Evolutionary conservation across 192 early-diverging fungal genomes (phyloP).

Genomic region (Coemansia sp.): DNA sequence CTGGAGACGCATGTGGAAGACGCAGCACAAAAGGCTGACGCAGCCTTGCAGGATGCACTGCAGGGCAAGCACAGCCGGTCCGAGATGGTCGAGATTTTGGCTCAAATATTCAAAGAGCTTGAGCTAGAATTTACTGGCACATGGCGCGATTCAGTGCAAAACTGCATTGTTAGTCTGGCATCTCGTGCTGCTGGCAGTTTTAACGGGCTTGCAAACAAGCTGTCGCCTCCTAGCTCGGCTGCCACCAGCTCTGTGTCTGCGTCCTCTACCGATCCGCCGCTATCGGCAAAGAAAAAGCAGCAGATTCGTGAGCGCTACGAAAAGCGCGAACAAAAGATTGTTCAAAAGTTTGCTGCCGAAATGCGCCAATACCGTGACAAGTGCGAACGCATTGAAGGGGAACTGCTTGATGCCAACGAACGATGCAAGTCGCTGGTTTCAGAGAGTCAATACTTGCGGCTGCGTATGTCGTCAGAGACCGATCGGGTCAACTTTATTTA

Average conservation of each 20-base stretch:
- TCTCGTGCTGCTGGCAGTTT: background rate
- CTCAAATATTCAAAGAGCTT: conserved; percentile 20
- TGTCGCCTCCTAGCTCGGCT: conserved; percentile 5
- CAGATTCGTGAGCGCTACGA: conserved; percentile 21
- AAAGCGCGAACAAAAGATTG: conserved; percentile 3
- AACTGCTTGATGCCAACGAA: no score
- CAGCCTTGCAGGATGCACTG: conserved; percentile 6
- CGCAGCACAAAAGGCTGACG: conserved; percentile 16
- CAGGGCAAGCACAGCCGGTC: conserved; percentile 7
- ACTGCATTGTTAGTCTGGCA: conserved; percentile 16
- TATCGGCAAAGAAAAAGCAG: conserved; percentile 31
- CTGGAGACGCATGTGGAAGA: conserved; percentile 22
- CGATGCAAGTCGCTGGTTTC: background rate
- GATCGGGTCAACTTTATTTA: conserved; percentile 13
- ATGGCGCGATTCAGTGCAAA: conserved; percentile 33
- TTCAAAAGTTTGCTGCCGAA: background rate
- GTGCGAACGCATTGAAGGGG: background rate
- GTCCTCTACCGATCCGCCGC: conserved; percentile 18
- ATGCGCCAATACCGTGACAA: conserved; percentile 8
- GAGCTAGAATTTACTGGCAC: conserved; percentile 12
- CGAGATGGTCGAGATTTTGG: conserved; percentile 20
- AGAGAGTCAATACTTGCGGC: conserved; percentile 33
- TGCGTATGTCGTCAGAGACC: conserved; percentile 16
- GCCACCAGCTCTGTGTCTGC: conserved; percentile 10
- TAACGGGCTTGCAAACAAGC: background rate